Conservation (phyloP, 2,329 filamentous ascomycete species). For the Dryadomyces quercivorus region DNA sequence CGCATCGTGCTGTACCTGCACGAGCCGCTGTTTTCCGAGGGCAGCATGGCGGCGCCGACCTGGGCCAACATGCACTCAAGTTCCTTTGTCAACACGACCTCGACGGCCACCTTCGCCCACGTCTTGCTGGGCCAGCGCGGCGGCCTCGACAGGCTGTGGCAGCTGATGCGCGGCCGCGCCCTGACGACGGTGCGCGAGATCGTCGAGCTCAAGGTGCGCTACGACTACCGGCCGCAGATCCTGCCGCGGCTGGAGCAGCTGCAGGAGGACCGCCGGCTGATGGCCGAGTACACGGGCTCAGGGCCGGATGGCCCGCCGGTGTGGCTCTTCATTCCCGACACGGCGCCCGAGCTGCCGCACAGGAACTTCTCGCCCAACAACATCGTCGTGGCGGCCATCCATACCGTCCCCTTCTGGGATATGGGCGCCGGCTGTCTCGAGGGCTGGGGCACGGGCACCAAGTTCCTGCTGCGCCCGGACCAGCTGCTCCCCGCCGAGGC, state of each 20-base stretch:
- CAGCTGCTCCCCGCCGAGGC: constrained; percentile 46
- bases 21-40: constrained; percentile 38
- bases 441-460: constrained; percentile 37
- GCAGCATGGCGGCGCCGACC: constrained; percentile 17
- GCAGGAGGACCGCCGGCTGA: too few relatives aligned
- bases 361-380: neutral
- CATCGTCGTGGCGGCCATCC: constrained; percentile 19
- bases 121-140: constrained; percentile 47
- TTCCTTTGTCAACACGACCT: constrained; percentile 12
- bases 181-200: constrained; percentile 37
- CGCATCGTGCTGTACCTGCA: constrained; percentile 62
- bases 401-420: constrained; percentile 38
- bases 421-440: constrained; percentile 42
- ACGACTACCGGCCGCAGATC: constrained; percentile 31
- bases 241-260: constrained; percentile 8
- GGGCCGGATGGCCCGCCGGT: too few relatives aligned
- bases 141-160: constrained; percentile 41
- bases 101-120: constrained; percentile 28
- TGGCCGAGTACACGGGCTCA: too few relatives aligned
- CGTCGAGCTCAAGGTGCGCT: constrained; percentile 44
- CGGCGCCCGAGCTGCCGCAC: neutral
- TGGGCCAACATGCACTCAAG: too few relatives aligned
- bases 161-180: constrained; percentile 44
- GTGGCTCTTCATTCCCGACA: neutral
- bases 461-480: constrained; percentile 42